Conservation (phyloP, 306 rosid genomes). For the Sesbania bispinosa region DNA sequence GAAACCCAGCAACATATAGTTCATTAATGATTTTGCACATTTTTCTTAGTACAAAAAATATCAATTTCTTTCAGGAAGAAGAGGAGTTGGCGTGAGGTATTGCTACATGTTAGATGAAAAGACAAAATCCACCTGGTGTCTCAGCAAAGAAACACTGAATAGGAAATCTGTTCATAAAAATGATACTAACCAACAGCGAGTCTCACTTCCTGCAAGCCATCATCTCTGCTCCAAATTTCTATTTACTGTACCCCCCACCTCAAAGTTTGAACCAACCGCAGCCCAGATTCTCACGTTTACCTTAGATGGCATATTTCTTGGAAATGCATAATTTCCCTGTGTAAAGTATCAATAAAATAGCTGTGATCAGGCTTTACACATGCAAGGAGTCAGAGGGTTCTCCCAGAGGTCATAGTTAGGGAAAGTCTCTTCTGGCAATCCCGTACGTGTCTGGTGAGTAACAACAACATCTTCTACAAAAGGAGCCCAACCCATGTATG, state of each 20-base stretch:
- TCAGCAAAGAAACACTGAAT: conserved; percentile 23
- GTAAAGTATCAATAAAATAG: conserved; percentile 21
- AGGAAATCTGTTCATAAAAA: conserved; percentile 37
- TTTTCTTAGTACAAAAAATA: conserved; percentile 36
- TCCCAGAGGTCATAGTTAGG: conserved; percentile 97
- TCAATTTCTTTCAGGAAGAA: conserved; percentile 28
- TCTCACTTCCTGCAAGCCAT: conserved; percentile 33
- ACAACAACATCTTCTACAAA: conserved; percentile 89
- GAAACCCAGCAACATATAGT: conserved; percentile 28
- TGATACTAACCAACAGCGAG: conserved; percentile 23
- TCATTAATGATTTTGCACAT: conserved; percentile 49
- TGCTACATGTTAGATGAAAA: conserved; percentile 35
- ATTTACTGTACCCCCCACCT: conserved; percentile 29
- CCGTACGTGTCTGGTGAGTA: conserved; percentile 87
- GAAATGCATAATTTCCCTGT: conserved; percentile 22
- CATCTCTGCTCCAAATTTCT: conserved; percentile 23
- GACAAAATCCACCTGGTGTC: conserved; percentile 30
- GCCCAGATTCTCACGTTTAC: background rate
- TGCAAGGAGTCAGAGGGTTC: conserved; percentile 96
- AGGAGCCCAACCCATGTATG: conserved; percentile 97
- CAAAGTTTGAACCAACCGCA: conserved; percentile 6
- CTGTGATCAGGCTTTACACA: conserved; percentile 77
- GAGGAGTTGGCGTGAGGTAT: conserved; percentile 8
- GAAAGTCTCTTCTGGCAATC: conserved; percentile 90
- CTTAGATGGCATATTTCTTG: conserved; percentile 23